These are phyloP conservation scores for Colletotrichum gigasporum DNA, from an alignment of 2,329 filamentous ascomycete genomes.

Conservation along the genomic window DNA sequence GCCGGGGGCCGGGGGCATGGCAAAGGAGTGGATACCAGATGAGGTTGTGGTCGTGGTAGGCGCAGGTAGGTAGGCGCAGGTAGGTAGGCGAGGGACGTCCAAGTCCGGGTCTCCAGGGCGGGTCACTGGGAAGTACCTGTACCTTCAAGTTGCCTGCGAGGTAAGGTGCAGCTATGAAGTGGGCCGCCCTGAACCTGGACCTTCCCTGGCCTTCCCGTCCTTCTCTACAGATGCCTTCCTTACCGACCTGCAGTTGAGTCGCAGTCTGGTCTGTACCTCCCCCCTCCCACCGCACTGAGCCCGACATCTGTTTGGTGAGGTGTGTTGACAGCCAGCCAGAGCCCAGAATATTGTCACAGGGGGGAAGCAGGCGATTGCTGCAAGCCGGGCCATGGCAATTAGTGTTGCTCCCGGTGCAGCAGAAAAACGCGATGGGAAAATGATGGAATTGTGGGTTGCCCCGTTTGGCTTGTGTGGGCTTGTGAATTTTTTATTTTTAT, in stretches of 20 bases:
- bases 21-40: constrained; percentile 25
- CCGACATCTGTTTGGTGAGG: no score
- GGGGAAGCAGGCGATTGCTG: not conserved
- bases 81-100: not conserved
- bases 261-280: no score
- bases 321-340: not conserved
- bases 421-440: not conserved
- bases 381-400: not conserved
- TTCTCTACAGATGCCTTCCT: no score
- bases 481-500: not conserved
- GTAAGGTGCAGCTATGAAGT: no score
- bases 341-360: not conserved
- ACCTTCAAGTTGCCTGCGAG: not conserved
- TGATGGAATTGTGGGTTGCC: not conserved
- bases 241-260: no score
- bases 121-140: constrained; percentile 20
- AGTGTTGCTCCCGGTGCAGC: not conserved
- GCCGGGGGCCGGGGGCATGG: not conserved
- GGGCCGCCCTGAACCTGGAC: no score
- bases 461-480: not conserved
- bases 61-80: not conserved
- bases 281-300: no score
- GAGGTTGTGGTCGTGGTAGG: constrained; percentile 15
- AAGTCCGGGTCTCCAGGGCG: not conserved
- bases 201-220: not conserved